Base-by-base conservation (phyloP, 176 grass and related monocot species). In the Carex cristatella region DNA sequence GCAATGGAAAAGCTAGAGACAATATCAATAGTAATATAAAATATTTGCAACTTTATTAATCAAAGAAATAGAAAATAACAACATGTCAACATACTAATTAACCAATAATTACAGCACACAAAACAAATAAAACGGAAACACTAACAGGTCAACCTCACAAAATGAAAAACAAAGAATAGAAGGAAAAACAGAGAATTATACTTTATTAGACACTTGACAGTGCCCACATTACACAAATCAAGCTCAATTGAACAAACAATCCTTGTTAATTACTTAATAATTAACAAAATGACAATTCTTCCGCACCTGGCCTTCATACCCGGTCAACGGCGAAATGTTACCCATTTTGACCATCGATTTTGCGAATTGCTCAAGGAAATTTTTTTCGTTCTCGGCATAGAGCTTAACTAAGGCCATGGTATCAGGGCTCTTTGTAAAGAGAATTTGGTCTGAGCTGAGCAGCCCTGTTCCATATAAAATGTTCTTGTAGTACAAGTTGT, bases 401-500 rank as follows among this genome's bases (percentile, higher is more conserved):
- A 31, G 23, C 84, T 79, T 64, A 8, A 92, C 85, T 7, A 92
- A 70, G 31, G 60, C 81, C 40, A 42, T 70, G 19, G 81, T 92
- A 23, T 66, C 59, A 1, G 44, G 16, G 19, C 54, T 85, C 75
- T 84, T 82, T 5, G 87, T 85, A 51, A 85, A 88, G 18, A 92
- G 81, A 7, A 84, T 13, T 85, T 92, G 55, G 31, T 92, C 90
- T 14, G 90, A 89, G 85, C 49, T 84, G 57, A 92, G 81, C 2
- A 92, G 81, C 13, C 90, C 90, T 4, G 51, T 67, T 31, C 84
- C 74, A n/a, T 68, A 85, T 0, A 92, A 3, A 64, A 92, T 78
- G 85, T 92, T 89, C 85, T 82, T 87, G 81, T 75, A 89, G 82
- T 92, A 89, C 44, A 81, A 46, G 84, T 92, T 92, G 65, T 92